Evolutionary conservation across 176 grass and related monocot species (phyloP), one percentile per base, ranked within the genome.

Genomic region (Oryza officinalis): DNA sequence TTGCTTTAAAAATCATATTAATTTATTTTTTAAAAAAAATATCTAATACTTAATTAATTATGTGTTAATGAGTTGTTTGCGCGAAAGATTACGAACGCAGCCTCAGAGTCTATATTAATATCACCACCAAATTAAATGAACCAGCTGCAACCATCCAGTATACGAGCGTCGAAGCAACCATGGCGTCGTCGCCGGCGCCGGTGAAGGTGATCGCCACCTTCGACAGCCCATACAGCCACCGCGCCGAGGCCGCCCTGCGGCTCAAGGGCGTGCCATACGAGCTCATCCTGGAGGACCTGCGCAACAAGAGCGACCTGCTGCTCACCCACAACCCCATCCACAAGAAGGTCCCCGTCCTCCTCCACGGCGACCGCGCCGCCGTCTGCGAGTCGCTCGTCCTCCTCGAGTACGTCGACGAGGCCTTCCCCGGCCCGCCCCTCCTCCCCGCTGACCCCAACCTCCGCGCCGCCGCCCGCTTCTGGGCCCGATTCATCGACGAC

Each of bases 371-470:
- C 20, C 72, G 71, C 20, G 31, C 81, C 20, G 31, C 81, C 26
- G 13, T 85, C 30, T 12, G 9, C 4, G 85, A 91, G 89, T 91
- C 85, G 0, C 76, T 88, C 8, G 17, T 86, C 9, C 32, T 85
- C 69, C 13, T 89, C 22, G 81, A 91, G 77, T 87, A 91, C 57
- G 8, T 87, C 5, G 89, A 91, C 3, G 86, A 92, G 20, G 12
- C 35, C 22, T 89, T 88, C 23, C 18, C 25, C 0, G 85, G 70
- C 7, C 76, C 57, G 2, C 45, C 38, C 1, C 35, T 89, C n/a
- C 76, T 92, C 4, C 90, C 82, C 0, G 17, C 64, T 26, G 81
- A 91, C 27, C 85, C 81, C 5, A 33, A 30, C 25, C 74, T 32
- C n/a, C 76, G 89, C 27, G 85, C 85, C 10, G 41, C 31, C 22